Evolutionary conservation across 2,329 filamentous ascomycete genomes (phyloP), one percentile per base, ranked within the genome.

Genomic region (Penicillium sp.): DNA sequence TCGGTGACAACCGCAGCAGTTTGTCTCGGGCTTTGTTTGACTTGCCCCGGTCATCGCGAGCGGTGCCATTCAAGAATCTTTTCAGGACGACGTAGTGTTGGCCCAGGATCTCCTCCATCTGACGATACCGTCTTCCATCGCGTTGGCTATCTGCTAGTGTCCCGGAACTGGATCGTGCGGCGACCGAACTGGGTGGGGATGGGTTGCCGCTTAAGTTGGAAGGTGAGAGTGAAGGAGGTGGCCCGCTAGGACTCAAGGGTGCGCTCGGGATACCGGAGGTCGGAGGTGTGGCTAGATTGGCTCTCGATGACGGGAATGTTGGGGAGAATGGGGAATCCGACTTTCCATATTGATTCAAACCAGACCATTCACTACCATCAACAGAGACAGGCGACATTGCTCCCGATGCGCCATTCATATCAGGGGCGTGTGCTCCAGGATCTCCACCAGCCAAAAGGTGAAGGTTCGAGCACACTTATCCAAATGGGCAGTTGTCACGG

Each of bases 1-100:
- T 90, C 1, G 88, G 81, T 0, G 92, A 96, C 47, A 99, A 82
- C 55, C 93, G 86, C 56, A 97, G 81, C 53, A 97, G 81, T 80
- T 99, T 99, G 75, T 97, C 94, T 67, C 92, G 87, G 52, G 94
- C 94, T 74, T 92, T 88, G 75, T 95, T 96, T 27, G 90, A 87
- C 47, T 87, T 87, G 46, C 85, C 83, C 59, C 87, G 85, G 63
- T 91, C 89, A 71, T 95, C 89, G 67, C 86, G 86, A 52, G 85
- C 82, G 39, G 84, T 86, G 60, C 81, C 80, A 9, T 84, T 84
- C 36, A 97, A 81, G 69, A 89, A 96, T 64, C 82, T 81, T 74
- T 87, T 90, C 59, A 97, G 81, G 8, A 91, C 84, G 45, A 84
- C 72, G 72, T 96, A 96, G 75, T 97, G 93, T 66, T 94, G 87